A percentile compares a stretch with the other conserved stretches of the same genome.
Evolutionary conservation across 805 yeast species (phyloP).

Genomic region (Candida vartiovaarae): DNA sequence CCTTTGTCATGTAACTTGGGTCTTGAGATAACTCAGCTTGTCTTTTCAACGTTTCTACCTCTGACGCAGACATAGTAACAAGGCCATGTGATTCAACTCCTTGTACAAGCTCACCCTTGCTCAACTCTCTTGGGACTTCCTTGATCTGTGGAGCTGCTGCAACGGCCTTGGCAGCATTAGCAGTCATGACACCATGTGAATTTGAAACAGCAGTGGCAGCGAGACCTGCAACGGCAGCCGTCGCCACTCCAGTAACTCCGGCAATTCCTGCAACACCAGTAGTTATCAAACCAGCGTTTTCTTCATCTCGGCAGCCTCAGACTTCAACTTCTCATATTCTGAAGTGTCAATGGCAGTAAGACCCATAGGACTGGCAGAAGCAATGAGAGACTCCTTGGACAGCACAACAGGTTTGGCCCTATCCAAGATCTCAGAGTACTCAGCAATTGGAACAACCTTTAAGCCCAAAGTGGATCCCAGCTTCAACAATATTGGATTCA

Average conservation of each 20-base stretch:
- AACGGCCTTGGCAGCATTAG: slow-evolving; percentile 27
- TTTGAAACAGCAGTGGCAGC: slow-evolving; percentile 2
- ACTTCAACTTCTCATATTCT: slow-evolving; percentile 10
- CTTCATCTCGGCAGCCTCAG: slow-evolving; percentile 1
- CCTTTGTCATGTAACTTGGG: slow-evolving; percentile 4
- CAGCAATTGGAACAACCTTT: slow-evolving; percentile 19
- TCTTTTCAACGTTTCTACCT: neutral
- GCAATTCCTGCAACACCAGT: neutral
- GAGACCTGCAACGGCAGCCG: neutral
- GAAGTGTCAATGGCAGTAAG: slow-evolving; percentile 19
- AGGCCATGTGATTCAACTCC: too few relatives aligned
- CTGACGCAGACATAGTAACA: neutral
- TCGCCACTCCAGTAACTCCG: neutral
- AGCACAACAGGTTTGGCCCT: slow-evolving; percentile 2
- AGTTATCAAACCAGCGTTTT: neutral
- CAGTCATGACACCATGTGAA: slow-evolving; percentile 9
- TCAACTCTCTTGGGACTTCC: neutral
- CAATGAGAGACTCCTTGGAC: slow-evolving; percentile 6
- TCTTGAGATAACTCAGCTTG: neutral
- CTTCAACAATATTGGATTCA: slow-evolving; percentile 8
- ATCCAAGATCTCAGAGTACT: slow-evolving; percentile 14
- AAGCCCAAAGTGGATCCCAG: slow-evolving; percentile 10
- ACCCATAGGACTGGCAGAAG: slow-evolving; percentile 23
- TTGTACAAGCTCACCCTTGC: neutral
- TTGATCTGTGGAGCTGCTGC: slow-evolving; percentile 1